Evolutionary conservation across 129 eudicot species (phyloP), one percentile per base, ranked within the genome.

Genomic region (Ambrosia trifida): DNA sequence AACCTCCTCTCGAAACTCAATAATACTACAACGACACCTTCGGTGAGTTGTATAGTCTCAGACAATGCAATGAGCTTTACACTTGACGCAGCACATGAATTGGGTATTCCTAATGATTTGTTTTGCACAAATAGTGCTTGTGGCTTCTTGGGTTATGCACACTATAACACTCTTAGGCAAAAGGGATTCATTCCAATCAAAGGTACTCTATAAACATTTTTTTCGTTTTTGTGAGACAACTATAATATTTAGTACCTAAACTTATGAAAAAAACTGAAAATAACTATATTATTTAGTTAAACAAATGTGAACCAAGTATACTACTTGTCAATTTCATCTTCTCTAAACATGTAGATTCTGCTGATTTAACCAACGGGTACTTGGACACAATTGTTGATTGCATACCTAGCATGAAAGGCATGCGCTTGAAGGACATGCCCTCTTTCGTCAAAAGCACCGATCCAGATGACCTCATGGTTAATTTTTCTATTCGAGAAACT

Each of bases 311-410:
- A 38, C 43, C 6, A 38, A 4, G 43, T 38, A 38, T 4, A 38
- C 6, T 38, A 38, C 0, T 38, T 38, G 1, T 38, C 6, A 38
- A 30, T 49, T 4, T 49, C 56, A 12, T 4, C 12, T 38, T 4
- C 41, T 52, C 5, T 52, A 52, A 52, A 52, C 58, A 2, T 52
- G 18, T 52, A 52, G 58, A 52, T 3, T 11, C 58, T 12, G 58
- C 28, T 52, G 58, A 52, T 52, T 52, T 52, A 52, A 52, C 58
- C 58, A 52, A 52, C 9, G 58, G 58, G 11, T 52, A 52, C 58
- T 19, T 52, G 58, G 58, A 52, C 8, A 52, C 58, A 9, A 52
- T 16, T 7, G 58, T 52, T 14, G 58, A 52, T 14, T 52, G 58
- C 24, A 52, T 52, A 52, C 58, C 58, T 7, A 52, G 58, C 58